Base-by-base conservation (phyloP, 805 yeast genomes). In the Candida pseudofarinosa region DNA sequence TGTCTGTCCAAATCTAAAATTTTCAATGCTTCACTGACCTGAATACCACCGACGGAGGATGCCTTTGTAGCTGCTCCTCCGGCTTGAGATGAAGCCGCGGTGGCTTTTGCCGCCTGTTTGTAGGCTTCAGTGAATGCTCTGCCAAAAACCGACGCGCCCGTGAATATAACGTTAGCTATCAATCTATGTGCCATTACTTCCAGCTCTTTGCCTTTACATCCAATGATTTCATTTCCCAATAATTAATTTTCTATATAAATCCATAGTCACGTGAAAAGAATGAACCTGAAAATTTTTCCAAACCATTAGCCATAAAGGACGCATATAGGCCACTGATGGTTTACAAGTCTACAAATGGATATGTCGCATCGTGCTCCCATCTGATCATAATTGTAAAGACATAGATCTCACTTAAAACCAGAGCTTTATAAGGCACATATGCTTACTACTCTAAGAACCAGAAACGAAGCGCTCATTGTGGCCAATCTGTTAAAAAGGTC, bases 41-140 rank as follows among this genome's bases (percentile, higher is more conserved):
- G 73, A 38, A 93, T 80, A 31, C 96, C 98, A 17, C 85, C 83
- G 30, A 74, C 76, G 47, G 88, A 80, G 23, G 77, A 69, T 41
- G 77, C 74, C 53, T 67, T 68, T 36, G 61, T 54, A 31, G 68
- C 65, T 6, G 69, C 69, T 6, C 55, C 59, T 34, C 57, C 54
- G 3, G 77, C 76, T 63, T 59, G 71, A 16, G 85, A 72, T 52
- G 80, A 80, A 20, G 87, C 77, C 2, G 91, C 88, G n/a, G 95
- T 81, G 42, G 90, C 90, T 40, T 91, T 87, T 14, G 98, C 97
- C 1, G 96, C 95, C 68, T 93, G 98, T 57, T 83, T 85, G 74
- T 91, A 93, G 0, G 99, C 98, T 62, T 89, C 96, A n/a, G 88
- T 76, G 62, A 93, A 93, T 0, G 99, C 99, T 54, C 87, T 80